A percentile compares a stretch with the other conserved stretches of the same genome.
Evolutionary conservation across 345 rosid species (phyloP).

Genomic region (Brassica carinata): DNA sequence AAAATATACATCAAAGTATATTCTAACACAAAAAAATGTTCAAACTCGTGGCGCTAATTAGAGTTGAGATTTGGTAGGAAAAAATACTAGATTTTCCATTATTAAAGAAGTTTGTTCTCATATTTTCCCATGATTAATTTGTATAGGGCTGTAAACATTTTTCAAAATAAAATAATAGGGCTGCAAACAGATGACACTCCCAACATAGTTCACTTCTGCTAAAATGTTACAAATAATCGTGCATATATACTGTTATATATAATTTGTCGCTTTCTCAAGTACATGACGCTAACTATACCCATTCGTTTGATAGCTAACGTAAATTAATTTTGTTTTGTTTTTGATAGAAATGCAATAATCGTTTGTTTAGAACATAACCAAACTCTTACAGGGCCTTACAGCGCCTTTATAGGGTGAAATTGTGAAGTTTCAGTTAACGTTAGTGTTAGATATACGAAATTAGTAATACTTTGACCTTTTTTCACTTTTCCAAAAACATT

Average conservation of each 20-base stretch:
- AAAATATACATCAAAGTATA: too few species aligned
- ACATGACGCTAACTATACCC: not conserved
- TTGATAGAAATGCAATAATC: not conserved
- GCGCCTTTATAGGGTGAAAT: not conserved
- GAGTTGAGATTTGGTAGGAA: not conserved
- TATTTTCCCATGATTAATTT: not conserved
- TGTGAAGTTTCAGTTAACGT: not conserved
- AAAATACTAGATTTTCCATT: not conserved
- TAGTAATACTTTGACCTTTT: too few species aligned
- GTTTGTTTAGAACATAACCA: not conserved
- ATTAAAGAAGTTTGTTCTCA: not conserved
- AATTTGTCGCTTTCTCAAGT: not conserved
- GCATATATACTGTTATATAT: not conserved
- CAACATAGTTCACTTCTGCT: not conserved
- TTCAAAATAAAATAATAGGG: not conserved
- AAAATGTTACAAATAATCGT: not conserved
- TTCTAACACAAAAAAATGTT: too few species aligned
- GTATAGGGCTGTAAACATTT: not conserved
- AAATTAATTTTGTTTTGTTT: not conserved
- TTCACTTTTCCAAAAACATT: conserved; percentile 13
- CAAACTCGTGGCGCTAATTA: not conserved
- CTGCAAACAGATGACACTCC: not conserved
- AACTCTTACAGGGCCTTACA: not conserved
- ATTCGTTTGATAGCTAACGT: not conserved
- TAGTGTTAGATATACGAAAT: not conserved